These are phyloP conservation scores for Cucumis hystrix DNA, from an alignment of 306 rosid genomes.

Conservation along the genomic window DNA sequence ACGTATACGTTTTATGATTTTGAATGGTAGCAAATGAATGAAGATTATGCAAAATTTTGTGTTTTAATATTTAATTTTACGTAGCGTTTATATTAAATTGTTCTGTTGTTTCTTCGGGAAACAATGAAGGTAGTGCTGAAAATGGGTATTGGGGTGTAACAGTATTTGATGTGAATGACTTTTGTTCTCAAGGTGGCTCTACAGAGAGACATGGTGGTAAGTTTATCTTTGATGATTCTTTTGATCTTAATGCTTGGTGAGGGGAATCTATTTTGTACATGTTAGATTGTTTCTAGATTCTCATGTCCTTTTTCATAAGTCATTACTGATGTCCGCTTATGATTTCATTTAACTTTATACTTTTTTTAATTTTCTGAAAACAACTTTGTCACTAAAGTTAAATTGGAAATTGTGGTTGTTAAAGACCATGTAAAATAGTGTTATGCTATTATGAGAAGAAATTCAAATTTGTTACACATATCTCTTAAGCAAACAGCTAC, in stretches of 20 bases:
- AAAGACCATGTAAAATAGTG: slow-evolving; percentile 56
- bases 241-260: not conserved
- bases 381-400: slow-evolving; percentile 77
- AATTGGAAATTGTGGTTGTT: slow-evolving; percentile 82
- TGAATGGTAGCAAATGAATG: not conserved
- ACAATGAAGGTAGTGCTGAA: slow-evolving; percentile 60
- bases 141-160: slow-evolving; percentile 83
- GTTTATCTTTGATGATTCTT: slow-evolving; percentile 2
- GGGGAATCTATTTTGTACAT: not conserved
- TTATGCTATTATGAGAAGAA: not conserved
- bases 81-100: slow-evolving; percentile 4
- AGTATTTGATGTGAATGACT: slow-evolving; percentile 73
- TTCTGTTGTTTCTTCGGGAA: not conserved
- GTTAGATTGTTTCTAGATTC: not conserved
- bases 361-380: slow-evolving; percentile 48
- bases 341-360: not conserved
- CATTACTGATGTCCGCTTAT: not conserved
- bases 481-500: not conserved
- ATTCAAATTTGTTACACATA: not conserved
- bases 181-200: slow-evolving; percentile 94
- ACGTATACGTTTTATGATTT: too few species aligned
- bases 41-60: not conserved
- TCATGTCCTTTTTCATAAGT: not conserved
- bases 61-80: not conserved
- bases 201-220: slow-evolving; percentile 94